These are phyloP conservation scores for Trichophyton rubrum DNA, from an alignment of 2,329 filamentous ascomycete genomes.

Conservation along the genomic window DNA sequence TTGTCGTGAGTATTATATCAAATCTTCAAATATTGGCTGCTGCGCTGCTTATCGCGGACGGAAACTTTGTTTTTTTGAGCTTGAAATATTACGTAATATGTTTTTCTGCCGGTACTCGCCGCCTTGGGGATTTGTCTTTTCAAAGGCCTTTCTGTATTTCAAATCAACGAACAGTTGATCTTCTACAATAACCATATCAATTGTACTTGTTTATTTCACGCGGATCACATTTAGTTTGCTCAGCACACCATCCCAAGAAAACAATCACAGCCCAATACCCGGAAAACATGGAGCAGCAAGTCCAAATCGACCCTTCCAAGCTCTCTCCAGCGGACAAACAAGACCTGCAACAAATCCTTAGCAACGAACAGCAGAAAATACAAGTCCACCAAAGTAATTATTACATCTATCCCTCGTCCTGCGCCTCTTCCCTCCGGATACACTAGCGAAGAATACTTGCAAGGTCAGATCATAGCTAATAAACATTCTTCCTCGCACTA, in stretches of 20 bases:
- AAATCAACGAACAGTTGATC: neutral
- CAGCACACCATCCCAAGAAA: too few species aligned
- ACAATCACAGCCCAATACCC: neutral
- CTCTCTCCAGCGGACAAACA: conserved; percentile 72
- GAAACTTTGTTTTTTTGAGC: neutral
- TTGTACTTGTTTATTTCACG: too few species aligned
- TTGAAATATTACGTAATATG: neutral
- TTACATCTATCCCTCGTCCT: neutral
- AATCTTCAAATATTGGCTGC: neutral
- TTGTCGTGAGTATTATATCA: neutral
- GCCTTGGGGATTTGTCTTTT: neutral
- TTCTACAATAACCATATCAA: neutral
- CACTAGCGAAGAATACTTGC: neutral
- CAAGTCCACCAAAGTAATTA: conserved; percentile 39
- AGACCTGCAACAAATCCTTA: conserved; percentile 75
- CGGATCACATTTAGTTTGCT: too few species aligned
- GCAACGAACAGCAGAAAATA: conserved; percentile 73
- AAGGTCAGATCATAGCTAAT: neutral
- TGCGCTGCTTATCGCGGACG: neutral
- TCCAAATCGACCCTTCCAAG: conserved; percentile 52
- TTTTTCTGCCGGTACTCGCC: neutral
- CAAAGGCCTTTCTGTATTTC: neutral
- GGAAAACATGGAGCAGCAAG: conserved; percentile 25
- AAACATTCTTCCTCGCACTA: conserved; percentile 18
- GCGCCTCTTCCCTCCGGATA: neutral